These are phyloP conservation scores for Alopecurus myosuroides DNA, from an alignment of 176 grass and related monocot species.

Conservation along the genomic window DNA sequence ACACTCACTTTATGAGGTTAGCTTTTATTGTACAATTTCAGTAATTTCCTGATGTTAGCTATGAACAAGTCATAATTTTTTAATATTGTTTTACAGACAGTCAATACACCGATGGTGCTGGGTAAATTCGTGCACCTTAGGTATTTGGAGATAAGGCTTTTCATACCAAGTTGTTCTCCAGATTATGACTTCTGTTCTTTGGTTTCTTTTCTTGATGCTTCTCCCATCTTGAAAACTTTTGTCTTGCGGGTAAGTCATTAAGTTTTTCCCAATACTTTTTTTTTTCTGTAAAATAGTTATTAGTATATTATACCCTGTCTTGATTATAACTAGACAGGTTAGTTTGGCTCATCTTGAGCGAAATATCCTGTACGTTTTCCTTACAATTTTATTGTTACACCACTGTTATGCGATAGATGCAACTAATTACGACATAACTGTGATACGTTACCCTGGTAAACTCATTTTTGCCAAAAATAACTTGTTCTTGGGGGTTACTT, in stretches of 20 bases:
- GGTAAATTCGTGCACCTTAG: conserved; percentile 16
- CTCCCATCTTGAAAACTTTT: conserved; percentile 3
- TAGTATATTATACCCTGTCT: neutral
- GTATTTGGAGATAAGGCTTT: conserved; percentile 17
- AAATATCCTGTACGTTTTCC: neutral
- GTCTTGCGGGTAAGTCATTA: conserved; percentile 7
- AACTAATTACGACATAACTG: neutral
- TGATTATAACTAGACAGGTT: neutral
- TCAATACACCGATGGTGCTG: neutral
- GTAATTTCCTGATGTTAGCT: neutral
- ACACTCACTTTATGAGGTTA: neutral
- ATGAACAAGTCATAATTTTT: neutral
- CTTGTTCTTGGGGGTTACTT: neutral
- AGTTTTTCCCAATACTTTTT: neutral
- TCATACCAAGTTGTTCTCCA: neutral
- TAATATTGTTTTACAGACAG: neutral
- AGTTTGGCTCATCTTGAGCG: neutral
- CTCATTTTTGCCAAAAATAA: neutral
- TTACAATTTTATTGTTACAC: neutral
- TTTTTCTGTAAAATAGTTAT: neutral
- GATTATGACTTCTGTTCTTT: neutral
- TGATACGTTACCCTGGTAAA: neutral
- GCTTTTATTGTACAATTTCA: neutral
- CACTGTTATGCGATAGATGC: neutral
- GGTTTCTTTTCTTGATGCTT: conserved; percentile 22